Base-by-base conservation (phyloP, 2,329 filamentous ascomycete species). In the Neobulgaria alba region DNA sequence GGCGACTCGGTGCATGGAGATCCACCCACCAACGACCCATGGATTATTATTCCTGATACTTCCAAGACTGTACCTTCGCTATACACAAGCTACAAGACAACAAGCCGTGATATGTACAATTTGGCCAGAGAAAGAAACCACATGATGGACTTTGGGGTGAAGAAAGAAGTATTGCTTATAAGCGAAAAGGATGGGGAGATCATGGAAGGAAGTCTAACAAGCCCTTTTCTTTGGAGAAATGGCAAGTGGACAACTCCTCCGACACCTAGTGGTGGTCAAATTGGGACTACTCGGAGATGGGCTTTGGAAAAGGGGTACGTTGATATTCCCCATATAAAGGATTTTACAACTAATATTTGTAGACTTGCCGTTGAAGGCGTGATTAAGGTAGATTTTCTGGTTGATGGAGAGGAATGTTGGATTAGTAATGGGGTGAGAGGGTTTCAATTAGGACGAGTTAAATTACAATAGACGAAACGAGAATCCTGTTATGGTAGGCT, bases 31-130 rank as follows among this genome's bases (percentile, higher is more conserved):
- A 23, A 19, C 2, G 30, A 53, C 2, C 30, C 47, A 3, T 79
- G 71, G 69, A 56, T 49, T n/a, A 53, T 81, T 12, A 61, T 65
- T 10, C 54, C 81, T 10, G 79, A 82, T 58, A 63, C 64, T 0
- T 43, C 63, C 19, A 54, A 65, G 3, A 82, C 72, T 0, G 54
- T 58, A 0, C 66, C 71, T 0, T 71, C 71, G 0, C 71, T 77
- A n/a, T 84, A 82, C 56, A 95, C 89, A 0, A 79, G 81, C 43
- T 85, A 84, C 66, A 96, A 98, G 62, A 96, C 90, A 0, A 92
- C 85, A 0, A 67, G 72, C 35, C 77, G 90, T 10, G 65, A 68
- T 8, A 69, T 79, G 58, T 96, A 96, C 60, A 75, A 84, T 33
- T 66, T 65, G 2, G 85, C 87, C 1, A 75, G 88, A 7, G 56